Evolutionary conservation across 176 grass and related monocot genomes (phyloP), one percentile per base, ranked within the genome.

Genomic region (Typha latifolia): DNA sequence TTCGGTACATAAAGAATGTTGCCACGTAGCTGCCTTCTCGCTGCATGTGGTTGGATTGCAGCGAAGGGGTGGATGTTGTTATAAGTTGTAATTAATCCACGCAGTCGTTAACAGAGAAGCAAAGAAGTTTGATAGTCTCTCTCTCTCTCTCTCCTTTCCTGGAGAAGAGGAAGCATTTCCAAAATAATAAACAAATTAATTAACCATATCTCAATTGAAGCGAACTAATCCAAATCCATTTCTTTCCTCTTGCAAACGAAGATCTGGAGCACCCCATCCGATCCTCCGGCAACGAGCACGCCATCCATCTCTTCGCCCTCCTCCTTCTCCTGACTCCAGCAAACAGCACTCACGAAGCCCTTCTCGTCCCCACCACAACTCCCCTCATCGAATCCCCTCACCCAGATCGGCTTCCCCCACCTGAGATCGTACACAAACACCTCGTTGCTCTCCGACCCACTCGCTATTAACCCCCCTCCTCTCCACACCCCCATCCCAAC

Each of bases 341-440:
- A 74, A 10, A 95, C 90, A 7, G 85, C 90, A 77, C 80, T 95
- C 15, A 84, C 85, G 32, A 89, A 94, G 0, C 56, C 66, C 4
- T 21, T 66, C 24, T 68, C 70, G 6, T 9, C 14, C 23, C 32
- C 34, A 6, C 18, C 53, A 20, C 8, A 57, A 22, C 62, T 31
- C 14, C 64, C 34, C 19, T 21, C 29, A 43, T 43, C 9, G 67
- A 91, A 97, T 0, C 75, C 72, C 8, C 76, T 69, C 2, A 92
- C 83, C 93, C 93, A 97, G 31, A 97, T 71, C 18, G 93, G 88
- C 48, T 79, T 82, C 61, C 67, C 74, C 93, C 93, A 97, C 14
- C 85, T 63, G 56, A 97, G 79, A 63, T 97, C 93, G 81, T 97
- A 89, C 27, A 97, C 93, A 78, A 92, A 97, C 66, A 97, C 85